Conservation (phyloP, 169 alveolate genomes). For the Hepatocystis sp. region DNA sequence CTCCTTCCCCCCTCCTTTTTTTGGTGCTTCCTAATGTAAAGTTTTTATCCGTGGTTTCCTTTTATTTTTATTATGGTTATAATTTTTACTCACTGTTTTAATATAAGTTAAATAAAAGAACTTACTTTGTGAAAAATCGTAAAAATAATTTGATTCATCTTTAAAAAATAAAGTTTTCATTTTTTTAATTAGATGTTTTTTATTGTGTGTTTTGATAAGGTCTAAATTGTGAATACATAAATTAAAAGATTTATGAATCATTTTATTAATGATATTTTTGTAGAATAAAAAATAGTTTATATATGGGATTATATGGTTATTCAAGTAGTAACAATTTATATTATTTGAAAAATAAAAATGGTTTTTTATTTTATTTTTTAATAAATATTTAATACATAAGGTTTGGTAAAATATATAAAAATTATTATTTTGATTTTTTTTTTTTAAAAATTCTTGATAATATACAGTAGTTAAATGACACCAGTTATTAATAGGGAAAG, state of each 20-base stretch:
- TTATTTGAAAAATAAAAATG: too few relatives aligned
- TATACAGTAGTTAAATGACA: conserved; percentile 2
- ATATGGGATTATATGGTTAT: background rate
- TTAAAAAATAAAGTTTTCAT: conserved; percentile 9
- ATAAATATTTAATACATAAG: conserved; percentile 49
- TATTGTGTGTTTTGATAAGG: background rate
- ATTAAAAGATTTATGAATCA: conserved; percentile 38
- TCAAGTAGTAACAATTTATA: background rate
- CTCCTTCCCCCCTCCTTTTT: too few relatives aligned
- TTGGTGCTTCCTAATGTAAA: too few relatives aligned
- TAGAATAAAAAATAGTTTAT: conserved; percentile 38
- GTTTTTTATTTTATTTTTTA: conserved; percentile 19
- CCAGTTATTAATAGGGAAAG: conserved; percentile 22
- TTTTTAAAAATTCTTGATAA: conserved; percentile 17
- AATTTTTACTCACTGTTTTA: conserved; percentile 14
- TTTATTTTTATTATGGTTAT: too few relatives aligned
- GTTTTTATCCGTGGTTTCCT: too few relatives aligned
- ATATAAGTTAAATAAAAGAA: conserved; percentile 47
- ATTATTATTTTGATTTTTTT: conserved; percentile 12
- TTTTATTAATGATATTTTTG: conserved; percentile 37
- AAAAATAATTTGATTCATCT: conserved; percentile 29
- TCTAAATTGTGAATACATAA: conserved; percentile 16
- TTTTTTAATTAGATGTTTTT: conserved; percentile 5
- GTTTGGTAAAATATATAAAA: conserved; percentile 50
- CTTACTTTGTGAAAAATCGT: conserved; percentile 47